A percentile compares a stretch with the other conserved stretches of the same genome.
Conservation (phyloP, 176 grass and related monocot genomes). For the Cenchrus americanus region DNA sequence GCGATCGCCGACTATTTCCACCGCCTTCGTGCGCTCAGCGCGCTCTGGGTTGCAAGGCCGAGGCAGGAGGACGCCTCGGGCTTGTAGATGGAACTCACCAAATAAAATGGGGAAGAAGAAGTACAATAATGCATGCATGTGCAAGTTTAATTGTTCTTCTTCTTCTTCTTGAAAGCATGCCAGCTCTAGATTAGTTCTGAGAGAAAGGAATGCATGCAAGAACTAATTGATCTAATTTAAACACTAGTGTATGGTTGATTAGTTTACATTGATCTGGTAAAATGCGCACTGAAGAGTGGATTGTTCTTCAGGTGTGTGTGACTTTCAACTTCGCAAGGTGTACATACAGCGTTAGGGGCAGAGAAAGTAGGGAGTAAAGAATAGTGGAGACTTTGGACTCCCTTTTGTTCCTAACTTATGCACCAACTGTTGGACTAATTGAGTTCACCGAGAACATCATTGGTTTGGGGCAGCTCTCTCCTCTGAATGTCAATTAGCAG, state of each 20-base stretch:
- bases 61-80: slow-evolving; percentile 28
- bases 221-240: slow-evolving; percentile 20
- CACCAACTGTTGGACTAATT: slow-evolving; percentile 4
- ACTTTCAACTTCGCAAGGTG: slow-evolving; percentile 44
- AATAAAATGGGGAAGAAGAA: slow-evolving; percentile 2
- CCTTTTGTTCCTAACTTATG: slow-evolving; percentile 19
- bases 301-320: slow-evolving; percentile 32
- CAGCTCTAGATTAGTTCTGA: too few relatives aligned
- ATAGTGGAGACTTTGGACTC: slow-evolving; percentile 12
- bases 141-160: slow-evolving; percentile 40
- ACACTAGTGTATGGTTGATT: not conserved
- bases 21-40: slow-evolving; percentile 55
- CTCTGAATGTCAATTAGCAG: not conserved
- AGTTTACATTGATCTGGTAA: not conserved
- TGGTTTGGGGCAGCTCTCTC: not conserved
- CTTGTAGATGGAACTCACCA: not conserved
- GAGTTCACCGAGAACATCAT: slow-evolving; percentile 5
- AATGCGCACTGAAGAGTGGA: slow-evolving; percentile 33
- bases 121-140: slow-evolving; percentile 10
- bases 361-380: slow-evolving; percentile 33
- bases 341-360: slow-evolving; percentile 47
- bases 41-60: slow-evolving; percentile 44
- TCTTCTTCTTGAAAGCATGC: slow-evolving; percentile 4
- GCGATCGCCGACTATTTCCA: slow-evolving; percentile 59
- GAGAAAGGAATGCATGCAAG: slow-evolving; percentile 6